Evolutionary conservation across 2,329 filamentous ascomycete genomes (phyloP), one percentile per base, ranked within the genome.

Genomic region (Bipolaris cookei): DNA sequence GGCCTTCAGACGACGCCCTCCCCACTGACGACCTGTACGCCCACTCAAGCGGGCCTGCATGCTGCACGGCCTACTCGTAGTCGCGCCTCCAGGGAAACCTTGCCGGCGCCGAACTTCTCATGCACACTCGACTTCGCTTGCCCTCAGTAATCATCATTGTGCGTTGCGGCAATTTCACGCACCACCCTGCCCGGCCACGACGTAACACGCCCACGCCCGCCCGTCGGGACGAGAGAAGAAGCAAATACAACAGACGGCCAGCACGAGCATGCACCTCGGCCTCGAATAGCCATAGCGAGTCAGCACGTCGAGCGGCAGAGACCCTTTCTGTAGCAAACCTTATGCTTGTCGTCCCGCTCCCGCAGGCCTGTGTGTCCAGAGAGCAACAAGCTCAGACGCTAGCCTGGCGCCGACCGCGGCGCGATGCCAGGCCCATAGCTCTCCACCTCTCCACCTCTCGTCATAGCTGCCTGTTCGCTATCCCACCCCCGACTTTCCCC

Each of bases 331-430:
- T 41, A 41, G 20, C 38, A 71, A 72, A 74, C 67, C 60, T 72
- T 74, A 76, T 76, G 73, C 72, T 66, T 67, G 73, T 75, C 73
- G 75, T 72, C 67, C 67, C 67, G 67, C 68, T 76, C 73, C 71
- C 73, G 72, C 70, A 69, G 62, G 66, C 65, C 66, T 69, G 61
- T 66, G 63, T 20, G 56, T 58, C 54, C 54, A 63, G 59, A 63
- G 59, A 3, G 25, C 42, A 28, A 18, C 59, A 63, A 56, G 64
- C 64, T 65, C 59, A 37, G 59, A 62, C 67, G 55, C 68, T 67
- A 70, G 60, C 61, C 59, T 65, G 65, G 63, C 59, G 61, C 68
- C 66, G 65, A 65, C 62, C 54, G 50, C 63, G 62, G 67, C 61
- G 59, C 61, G 52, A 49, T 58, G 62, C 64, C 65, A 66, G 53